Evolutionary conservation across 148 eudicot genomes (phyloP).

Genomic region (Diospyros kaki): DNA sequence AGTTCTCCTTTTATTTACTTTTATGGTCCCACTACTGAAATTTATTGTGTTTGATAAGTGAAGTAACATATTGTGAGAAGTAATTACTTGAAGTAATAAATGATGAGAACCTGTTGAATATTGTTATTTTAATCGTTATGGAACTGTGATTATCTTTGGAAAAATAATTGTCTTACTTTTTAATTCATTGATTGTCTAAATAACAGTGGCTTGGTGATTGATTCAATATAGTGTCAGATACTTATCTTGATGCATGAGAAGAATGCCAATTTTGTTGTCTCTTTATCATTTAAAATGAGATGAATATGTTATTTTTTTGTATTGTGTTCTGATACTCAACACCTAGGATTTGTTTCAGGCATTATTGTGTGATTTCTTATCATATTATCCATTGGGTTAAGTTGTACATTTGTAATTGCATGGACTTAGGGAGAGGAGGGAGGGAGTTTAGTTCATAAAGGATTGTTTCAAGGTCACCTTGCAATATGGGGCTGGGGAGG

Average conservation of each 20-base stretch:
- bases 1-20: not conserved
- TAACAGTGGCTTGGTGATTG: not conserved
- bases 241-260: not conserved
- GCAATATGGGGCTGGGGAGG: too few relatives aligned
- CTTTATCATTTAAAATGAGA: not conserved
- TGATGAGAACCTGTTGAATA: not conserved
- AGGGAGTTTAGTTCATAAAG: not conserved
- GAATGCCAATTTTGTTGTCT: not conserved
- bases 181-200: not conserved
- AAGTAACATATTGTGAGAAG: not conserved
- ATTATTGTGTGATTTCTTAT: not conserved
- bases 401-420: not conserved
- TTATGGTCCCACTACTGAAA: not conserved
- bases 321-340: not conserved
- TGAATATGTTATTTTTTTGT: not conserved
- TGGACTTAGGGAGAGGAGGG: not conserved
- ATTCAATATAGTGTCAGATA: not conserved
- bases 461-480: not conserved
- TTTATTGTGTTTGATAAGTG: not conserved
- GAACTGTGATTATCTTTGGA: not conserved
- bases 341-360: not conserved
- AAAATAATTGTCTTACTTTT: not conserved
- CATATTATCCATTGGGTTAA: too few relatives aligned
- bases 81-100: not conserved
- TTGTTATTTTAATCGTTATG: not conserved